Percentiles rank a stretch among this genome's conserved stretches.
phyloP scores from a whole-genome alignment of 1,284 basidiomycete genomes.

The Ceratobasidium sp. region DNA sequence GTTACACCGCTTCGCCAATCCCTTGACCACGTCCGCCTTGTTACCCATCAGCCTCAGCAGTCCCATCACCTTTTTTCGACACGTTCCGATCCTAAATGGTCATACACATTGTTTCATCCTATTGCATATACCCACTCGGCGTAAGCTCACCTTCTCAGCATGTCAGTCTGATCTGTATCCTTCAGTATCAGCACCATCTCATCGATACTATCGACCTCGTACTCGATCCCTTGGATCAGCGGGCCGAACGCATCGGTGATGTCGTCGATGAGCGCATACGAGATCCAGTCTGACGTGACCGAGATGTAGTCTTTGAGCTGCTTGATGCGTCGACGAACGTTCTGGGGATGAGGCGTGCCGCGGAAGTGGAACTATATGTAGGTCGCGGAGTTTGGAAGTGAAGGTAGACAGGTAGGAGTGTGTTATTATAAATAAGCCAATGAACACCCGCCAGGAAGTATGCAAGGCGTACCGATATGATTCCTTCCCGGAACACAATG shows the following conservation, averaged over 20 bases:
- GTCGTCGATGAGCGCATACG: conserved; percentile 99
- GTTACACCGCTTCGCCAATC: conserved; percentile 97
- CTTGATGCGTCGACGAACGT: too few species aligned
- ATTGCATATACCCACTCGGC: background rate
- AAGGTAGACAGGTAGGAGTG: too few species aligned
- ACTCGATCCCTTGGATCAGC: conserved; percentile 98
- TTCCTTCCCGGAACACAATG: too few species aligned
- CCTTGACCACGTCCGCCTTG: conserved; percentile 99
- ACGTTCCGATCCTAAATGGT: conserved; percentile 88
- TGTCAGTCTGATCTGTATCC: conserved; percentile 84
- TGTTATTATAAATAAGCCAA: too few species aligned
- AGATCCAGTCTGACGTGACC: conserved; percentile 99
- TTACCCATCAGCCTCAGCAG: conserved; percentile 96
- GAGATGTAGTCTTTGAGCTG: conserved; percentile 86
- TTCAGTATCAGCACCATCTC: conserved; percentile 98
- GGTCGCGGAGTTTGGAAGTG: too few species aligned
- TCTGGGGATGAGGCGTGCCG: conserved; percentile 55
- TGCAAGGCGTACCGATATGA: too few species aligned
- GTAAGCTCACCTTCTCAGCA: conserved; percentile 71
- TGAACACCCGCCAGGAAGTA: too few species aligned
- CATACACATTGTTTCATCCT: conserved; percentile 4
- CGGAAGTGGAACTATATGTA: too few species aligned
- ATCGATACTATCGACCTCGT: conserved; percentile 99
- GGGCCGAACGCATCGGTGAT: conserved; percentile 99
- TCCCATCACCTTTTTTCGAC: conserved; percentile 99